Conservation (phyloP, 1,284 basidiomycete species). For the Ganoderma leucocontextum region DNA sequence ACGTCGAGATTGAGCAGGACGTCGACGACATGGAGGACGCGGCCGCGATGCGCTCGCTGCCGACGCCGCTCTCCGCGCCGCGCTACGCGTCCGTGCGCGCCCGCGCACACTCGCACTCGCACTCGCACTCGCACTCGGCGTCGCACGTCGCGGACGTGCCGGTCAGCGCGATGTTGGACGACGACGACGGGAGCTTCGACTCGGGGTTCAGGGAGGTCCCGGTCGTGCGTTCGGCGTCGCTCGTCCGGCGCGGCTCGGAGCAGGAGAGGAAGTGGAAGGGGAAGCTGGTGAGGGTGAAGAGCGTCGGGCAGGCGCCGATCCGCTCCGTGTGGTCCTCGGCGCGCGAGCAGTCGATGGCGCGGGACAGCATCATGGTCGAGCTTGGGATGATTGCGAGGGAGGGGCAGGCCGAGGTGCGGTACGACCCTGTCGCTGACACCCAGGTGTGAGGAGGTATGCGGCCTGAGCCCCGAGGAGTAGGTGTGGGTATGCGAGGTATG, state of each 20-base stretch:
- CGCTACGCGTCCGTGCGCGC: constrained; percentile 9
- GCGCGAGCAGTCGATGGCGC: constrained; percentile 25
- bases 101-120: constrained; percentile 7
- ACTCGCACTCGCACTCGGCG: too few species aligned
- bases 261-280: constrained; percentile 19
- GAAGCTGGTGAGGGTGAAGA: constrained; percentile 33
- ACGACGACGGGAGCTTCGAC: constrained; percentile 6
- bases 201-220: constrained; percentile 7
- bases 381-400: constrained; percentile 26
- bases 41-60: constrained; percentile 15
- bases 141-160: constrained; percentile 19
- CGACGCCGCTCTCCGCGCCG: constrained; percentile 21
- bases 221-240: constrained; percentile 16
- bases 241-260: constrained; percentile 14
- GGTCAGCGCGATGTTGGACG: constrained; percentile 6
- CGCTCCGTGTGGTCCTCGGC: constrained; percentile 35
- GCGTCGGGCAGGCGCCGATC: constrained; percentile 35
- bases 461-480: background rate
- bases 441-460: background rate
- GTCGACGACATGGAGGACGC: constrained; percentile 14
- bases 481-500: background rate
- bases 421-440: constrained; percentile 3
- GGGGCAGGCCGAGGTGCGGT: constrained; percentile 1
- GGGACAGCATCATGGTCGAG: constrained; percentile 37
- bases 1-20: constrained; percentile 23